A percentile compares a stretch with the other conserved stretches of the same genome.
phyloP scores from a whole-genome alignment of 495 filamentous ascomycete species.

The Pseudevernia furfuracea region DNA sequence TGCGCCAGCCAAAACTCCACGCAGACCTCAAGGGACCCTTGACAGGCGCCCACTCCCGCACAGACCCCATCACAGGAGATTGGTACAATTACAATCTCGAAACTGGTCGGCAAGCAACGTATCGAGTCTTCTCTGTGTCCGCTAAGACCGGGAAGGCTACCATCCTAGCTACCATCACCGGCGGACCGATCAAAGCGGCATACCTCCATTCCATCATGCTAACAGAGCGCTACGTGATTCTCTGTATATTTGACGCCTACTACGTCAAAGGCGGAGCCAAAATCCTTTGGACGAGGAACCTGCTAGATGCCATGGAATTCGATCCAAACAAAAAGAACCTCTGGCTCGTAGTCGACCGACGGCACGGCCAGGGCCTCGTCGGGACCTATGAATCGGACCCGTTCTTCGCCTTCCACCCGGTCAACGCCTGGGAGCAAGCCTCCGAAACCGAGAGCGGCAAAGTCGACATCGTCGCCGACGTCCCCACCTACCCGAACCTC shows the following conservation, averaged over 20 bases:
- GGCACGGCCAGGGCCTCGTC: conserved; percentile 45
- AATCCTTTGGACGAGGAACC: conserved; percentile 49
- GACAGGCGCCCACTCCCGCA: conserved; percentile 59
- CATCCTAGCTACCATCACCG: conserved; percentile 60
- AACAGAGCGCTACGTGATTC: conserved; percentile 54
- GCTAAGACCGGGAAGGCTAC: conserved; percentile 54
- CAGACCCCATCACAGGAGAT: conserved; percentile 64
- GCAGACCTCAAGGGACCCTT: conserved; percentile 57
- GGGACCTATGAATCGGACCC: conserved; percentile 50
- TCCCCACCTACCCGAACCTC: conserved; percentile 45
- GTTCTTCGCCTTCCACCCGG: conserved; percentile 68
- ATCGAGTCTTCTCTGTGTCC: conserved; percentile 58
- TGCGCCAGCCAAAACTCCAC: conserved; percentile 52
- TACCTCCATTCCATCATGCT: conserved; percentile 73
- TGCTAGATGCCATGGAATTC: conserved; percentile 50
- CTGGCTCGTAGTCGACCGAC: conserved; percentile 66
- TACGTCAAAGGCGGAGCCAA: conserved; percentile 41
- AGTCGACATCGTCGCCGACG: conserved; percentile 50
- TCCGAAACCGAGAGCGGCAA: conserved; percentile 32
- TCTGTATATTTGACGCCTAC: conserved; percentile 57
- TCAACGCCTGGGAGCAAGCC: conserved; percentile 64
- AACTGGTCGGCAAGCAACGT: conserved; percentile 41
- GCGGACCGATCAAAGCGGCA: conserved; percentile 39
- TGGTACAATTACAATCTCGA: conserved; percentile 70
- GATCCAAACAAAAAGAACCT: conserved; percentile 42